phyloP scores from a whole-genome alignment of 163 green algal species.

The Trebouxia gelatinosa region DNA sequence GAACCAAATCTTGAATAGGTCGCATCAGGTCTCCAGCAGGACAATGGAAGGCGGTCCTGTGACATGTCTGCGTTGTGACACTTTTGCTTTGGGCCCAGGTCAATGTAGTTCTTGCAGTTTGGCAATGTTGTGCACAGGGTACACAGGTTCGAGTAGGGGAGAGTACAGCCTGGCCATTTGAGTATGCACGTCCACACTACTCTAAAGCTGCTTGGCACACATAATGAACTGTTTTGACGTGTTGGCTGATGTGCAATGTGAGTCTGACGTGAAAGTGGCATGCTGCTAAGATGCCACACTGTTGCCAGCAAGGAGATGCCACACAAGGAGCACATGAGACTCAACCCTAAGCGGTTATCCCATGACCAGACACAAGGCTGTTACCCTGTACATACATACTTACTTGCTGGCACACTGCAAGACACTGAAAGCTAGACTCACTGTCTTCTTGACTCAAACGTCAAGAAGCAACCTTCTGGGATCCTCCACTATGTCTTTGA shows the following conservation, averaged over 20 bases:
- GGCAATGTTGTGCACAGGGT: no score
- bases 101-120: not conserved
- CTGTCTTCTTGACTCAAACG: constrained; percentile 53
- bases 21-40: not conserved
- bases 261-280: not conserved
- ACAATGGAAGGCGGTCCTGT: not conserved
- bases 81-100: not conserved
- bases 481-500: constrained; percentile 99
- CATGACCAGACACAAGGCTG: not conserved
- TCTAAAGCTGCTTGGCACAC: no score
- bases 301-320: no score
- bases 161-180: no score
- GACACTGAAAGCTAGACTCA: no score
- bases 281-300: not conserved
- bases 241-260: no score
- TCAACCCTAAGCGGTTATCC: not conserved
- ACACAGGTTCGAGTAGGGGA: no score
- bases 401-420: not conserved
- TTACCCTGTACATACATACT: not conserved
- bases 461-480: constrained; percentile 90
- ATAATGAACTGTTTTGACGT: no score
- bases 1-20: no score
- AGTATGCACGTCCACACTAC: no score
- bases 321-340: not conserved
- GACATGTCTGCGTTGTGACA: not conserved